Conservation (phyloP, 108 stramenopile genomes). For the Poteriospumella lacustris region DNA sequence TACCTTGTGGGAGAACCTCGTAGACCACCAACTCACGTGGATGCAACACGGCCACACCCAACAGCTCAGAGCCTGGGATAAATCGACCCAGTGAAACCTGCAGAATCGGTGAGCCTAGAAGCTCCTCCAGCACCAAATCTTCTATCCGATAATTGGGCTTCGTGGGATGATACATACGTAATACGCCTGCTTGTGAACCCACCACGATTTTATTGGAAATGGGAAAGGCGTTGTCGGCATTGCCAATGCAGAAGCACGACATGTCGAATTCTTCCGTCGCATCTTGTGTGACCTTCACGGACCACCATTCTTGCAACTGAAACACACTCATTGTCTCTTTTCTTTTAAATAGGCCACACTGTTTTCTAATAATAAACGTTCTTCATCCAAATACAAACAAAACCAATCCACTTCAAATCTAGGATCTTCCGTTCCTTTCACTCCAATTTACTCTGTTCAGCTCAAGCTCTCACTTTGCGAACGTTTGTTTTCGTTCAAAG, state of each 20-base stretch:
- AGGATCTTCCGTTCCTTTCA: no score
- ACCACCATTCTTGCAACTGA: slow-evolving; percentile 28
- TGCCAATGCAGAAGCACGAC: neutral
- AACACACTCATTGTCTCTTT: slow-evolving; percentile 24
- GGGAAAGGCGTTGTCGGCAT: slow-evolving; percentile 17
- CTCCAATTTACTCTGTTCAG: no score
- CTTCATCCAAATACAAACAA: neutral
- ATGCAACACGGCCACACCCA: slow-evolving; percentile 53
- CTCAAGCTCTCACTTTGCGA: no score
- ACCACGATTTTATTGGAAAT: slow-evolving; percentile 13
- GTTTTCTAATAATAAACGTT: neutral
- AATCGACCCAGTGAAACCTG: slow-evolving; percentile 49
- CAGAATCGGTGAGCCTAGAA: slow-evolving; percentile 46
- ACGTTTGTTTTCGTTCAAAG: no score
- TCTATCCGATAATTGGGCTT: slow-evolving; percentile 37
- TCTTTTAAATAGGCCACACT: neutral
- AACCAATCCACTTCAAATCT: neutral
- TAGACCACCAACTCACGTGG: slow-evolving; percentile 50
- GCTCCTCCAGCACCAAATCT: slow-evolving; percentile 48
- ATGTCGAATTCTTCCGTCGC: slow-evolving; percentile 24
- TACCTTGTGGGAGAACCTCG: slow-evolving; percentile 37
- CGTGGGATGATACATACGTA: slow-evolving; percentile 37
- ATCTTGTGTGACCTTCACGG: neutral
- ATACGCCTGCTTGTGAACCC: slow-evolving; percentile 11
- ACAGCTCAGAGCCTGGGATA: slow-evolving; percentile 32